phyloP scores from a whole-genome alignment of 495 filamentous ascomycete species.

The Aspergillus cavernicola region DNA sequence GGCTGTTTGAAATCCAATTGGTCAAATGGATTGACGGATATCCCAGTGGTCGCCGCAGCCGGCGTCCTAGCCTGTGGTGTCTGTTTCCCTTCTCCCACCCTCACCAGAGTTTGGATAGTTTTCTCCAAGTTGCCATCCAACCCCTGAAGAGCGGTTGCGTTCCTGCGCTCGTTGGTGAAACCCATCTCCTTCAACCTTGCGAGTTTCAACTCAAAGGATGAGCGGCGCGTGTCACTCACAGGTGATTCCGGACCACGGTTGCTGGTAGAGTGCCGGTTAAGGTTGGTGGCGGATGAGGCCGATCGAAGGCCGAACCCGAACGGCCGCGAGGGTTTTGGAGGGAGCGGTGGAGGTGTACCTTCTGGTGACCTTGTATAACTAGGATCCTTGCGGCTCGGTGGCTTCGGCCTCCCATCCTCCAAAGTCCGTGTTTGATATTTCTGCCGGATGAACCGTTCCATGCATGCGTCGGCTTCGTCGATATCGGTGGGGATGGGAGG shows the following conservation, averaged over 20 bases:
- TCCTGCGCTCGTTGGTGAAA: constrained; percentile 79
- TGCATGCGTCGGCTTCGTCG: constrained; percentile 85
- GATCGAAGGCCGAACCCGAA: constrained; percentile 71
- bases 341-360: constrained; percentile 70
- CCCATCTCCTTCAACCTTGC: constrained; percentile 84
- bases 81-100: constrained; percentile 65
- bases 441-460: constrained; percentile 90
- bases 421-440: constrained; percentile 76
- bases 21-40: constrained; percentile 51
- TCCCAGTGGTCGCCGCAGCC: constrained; percentile 21
- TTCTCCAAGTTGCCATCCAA: constrained; percentile 79
- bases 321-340: constrained; percentile 74
- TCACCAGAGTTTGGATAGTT: constrained; percentile 74
- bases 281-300: constrained; percentile 65
- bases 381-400: constrained; percentile 40
- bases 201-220: constrained; percentile 64
- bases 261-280: constrained; percentile 29
- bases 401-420: constrained; percentile 50
- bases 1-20: constrained; percentile 36
- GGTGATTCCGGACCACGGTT: constrained; percentile 29
- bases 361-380: constrained; percentile 40
- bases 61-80: constrained; percentile 39
- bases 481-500: constrained; percentile 80
- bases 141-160: constrained; percentile 71
- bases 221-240: constrained; percentile 20